These are phyloP conservation scores for Evansstolkia leycettana DNA, from an alignment of 495 filamentous ascomycete genomes.

Conservation along the genomic window DNA sequence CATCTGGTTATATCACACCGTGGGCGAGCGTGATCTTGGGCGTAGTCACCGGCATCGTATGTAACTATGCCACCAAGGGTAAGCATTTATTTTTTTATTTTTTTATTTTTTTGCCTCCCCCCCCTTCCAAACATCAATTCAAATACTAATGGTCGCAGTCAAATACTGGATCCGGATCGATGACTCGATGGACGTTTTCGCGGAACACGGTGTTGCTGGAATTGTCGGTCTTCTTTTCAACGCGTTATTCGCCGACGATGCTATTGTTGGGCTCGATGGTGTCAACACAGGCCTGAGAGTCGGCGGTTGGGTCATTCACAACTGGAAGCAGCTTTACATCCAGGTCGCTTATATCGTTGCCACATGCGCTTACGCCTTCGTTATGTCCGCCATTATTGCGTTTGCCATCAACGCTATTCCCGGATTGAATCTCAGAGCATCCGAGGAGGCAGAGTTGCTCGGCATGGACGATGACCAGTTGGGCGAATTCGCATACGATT, in stretches of 20 bases:
- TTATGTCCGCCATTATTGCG: constrained; percentile 73
- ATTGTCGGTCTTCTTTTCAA: constrained; percentile 91
- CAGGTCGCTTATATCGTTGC: constrained; percentile 87
- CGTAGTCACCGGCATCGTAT: constrained; percentile 69
- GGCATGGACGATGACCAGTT: constrained; percentile 99
- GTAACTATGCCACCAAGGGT: constrained; percentile 91
- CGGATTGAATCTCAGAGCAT: constrained; percentile 82
- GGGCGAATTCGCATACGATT: constrained; percentile 98
- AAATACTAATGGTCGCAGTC: constrained; percentile 30
- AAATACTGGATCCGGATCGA: constrained; percentile 95
- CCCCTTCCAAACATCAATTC: constrained; percentile 13
- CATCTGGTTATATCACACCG: constrained; percentile 75
- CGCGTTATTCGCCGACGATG: constrained; percentile 73
- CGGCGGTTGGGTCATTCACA: constrained; percentile 80
- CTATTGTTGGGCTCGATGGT: constrained; percentile 88
- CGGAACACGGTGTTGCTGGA: constrained; percentile 91
- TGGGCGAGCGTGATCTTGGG: constrained; percentile 84
- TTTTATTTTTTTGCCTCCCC: constrained; percentile 10
- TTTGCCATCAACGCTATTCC: constrained; percentile 77
- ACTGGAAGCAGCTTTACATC: constrained; percentile 82
- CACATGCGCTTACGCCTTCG: constrained; percentile 61
- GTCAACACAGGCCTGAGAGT: constrained; percentile 63
- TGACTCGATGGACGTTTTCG: constrained; percentile 95
- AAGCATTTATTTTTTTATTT: constrained; percentile 6
- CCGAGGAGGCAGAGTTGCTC: constrained; percentile 90